Evolutionary conservation across 352 stramenopile genomes (phyloP).

Genomic region (Blastocystis sp.): DNA sequence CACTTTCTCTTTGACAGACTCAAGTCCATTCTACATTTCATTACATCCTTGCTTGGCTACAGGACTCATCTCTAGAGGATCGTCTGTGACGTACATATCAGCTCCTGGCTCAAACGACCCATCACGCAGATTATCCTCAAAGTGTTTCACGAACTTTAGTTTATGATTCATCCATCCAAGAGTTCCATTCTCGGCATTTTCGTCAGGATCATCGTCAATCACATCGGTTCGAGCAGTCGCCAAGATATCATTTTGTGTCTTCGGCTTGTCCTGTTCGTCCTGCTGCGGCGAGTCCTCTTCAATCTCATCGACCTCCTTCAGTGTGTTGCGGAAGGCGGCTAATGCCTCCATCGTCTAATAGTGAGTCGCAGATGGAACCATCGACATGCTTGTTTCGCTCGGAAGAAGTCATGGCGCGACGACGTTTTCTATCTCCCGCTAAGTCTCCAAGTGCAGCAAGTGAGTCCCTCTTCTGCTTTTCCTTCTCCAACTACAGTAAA

Average conservation of each 20-base stretch:
- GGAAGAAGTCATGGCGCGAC: background rate
- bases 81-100: constrained; percentile 44
- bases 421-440: background rate
- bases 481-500: background rate
- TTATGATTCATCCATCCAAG: constrained; percentile 54
- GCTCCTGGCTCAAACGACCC: constrained; percentile 19
- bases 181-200: background rate
- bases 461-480: background rate
- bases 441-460: background rate
- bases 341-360: constrained; percentile 19
- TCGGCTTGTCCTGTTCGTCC: background rate
- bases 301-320: background rate
- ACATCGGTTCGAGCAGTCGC: background rate
- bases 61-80: background rate
- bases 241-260: constrained; percentile 12
- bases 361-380: background rate
- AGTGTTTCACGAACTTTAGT: constrained; percentile 16
- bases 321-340: background rate
- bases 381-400: background rate
- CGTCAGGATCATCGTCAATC: constrained; percentile 60
- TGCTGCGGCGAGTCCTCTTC: background rate
- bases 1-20: constrained; percentile 14
- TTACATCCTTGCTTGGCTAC: background rate
- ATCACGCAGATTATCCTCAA: constrained; percentile 60
- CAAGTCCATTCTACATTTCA: background rate